These are phyloP conservation scores for Ogataea allantospora DNA, from an alignment of 805 yeast genomes.

Conservation along the genomic window DNA sequence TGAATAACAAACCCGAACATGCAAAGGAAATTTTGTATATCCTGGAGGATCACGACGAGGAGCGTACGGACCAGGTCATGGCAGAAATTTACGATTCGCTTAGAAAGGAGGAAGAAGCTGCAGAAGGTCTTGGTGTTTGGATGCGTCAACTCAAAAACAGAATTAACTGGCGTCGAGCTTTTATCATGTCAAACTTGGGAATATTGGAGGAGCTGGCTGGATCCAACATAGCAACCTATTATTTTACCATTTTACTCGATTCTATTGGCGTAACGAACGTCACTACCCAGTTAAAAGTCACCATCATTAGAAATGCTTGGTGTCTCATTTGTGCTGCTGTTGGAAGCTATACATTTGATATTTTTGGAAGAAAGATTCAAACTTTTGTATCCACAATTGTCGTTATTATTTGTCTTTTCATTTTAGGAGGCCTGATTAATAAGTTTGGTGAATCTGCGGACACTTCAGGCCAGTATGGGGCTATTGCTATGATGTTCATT, in stretches of 20 bases:
- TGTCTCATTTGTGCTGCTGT: slow-evolving; percentile 18
- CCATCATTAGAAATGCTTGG: slow-evolving; percentile 20
- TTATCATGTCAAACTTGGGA: slow-evolving; percentile 19
- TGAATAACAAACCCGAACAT: slow-evolving; percentile 34
- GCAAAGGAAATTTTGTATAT: slow-evolving; percentile 35
- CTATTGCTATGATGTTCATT: slow-evolving; percentile 48
- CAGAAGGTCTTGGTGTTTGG: slow-evolving; percentile 21
- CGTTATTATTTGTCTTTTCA: slow-evolving; percentile 18
- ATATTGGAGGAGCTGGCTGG: slow-evolving; percentile 29
- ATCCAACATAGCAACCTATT: slow-evolving; percentile 47
- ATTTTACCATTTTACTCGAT: slow-evolving; percentile 36
- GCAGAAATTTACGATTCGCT: slow-evolving; percentile 33
- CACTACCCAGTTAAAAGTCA: slow-evolving; percentile 23
- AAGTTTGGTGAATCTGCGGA: slow-evolving; percentile 11
- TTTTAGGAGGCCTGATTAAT: slow-evolving; percentile 22
- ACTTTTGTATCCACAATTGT: slow-evolving; percentile 16
- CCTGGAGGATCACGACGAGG: slow-evolving; percentile 34
- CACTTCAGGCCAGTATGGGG: slow-evolving; percentile 30
- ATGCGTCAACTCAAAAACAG: slow-evolving; percentile 34
- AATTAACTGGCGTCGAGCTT: slow-evolving; percentile 36
- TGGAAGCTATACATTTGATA: slow-evolving; percentile 22
- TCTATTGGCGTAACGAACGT: slow-evolving; percentile 20
- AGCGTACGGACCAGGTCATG: slow-evolving; percentile 32
- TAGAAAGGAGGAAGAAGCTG: slow-evolving; percentile 17
- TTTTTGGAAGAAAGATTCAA: slow-evolving; percentile 19